Evolutionary conservation across 192 early-diverging fungal species (phyloP).

Genomic region (Thamnidium elegans): DNA sequence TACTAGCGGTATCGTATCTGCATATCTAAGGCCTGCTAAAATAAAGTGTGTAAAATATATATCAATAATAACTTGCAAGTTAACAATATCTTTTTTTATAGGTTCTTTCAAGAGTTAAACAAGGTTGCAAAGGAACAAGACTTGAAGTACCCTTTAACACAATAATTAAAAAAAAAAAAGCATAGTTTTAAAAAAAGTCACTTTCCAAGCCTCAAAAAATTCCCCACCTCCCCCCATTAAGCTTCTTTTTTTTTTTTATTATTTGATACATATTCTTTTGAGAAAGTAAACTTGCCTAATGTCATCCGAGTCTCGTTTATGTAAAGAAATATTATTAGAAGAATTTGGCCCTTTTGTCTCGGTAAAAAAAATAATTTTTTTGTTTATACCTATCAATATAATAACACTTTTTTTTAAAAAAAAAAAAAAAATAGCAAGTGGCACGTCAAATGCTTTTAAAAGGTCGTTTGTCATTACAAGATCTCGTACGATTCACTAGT

Average conservation of each 20-base stretch:
- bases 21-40: slow-evolving; percentile 64
- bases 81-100: background rate
- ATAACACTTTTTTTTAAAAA: too few species aligned
- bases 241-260: background rate
- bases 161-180: background rate
- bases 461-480: slow-evolving; percentile 64
- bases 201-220: background rate
- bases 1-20: slow-evolving; percentile 64
- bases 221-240: background rate
- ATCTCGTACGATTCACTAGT: slow-evolving; percentile 48
- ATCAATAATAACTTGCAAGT: background rate
- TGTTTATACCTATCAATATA: background rate
- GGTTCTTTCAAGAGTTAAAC: slow-evolving; percentile 6
- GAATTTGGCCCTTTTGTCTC: slow-evolving; percentile 80
- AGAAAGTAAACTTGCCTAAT: slow-evolving; percentile 2
- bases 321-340: slow-evolving; percentile 59
- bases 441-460: slow-evolving; percentile 53
- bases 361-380: slow-evolving; percentile 35
- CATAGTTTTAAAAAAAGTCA: background rate
- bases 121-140: background rate
- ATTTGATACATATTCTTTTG: background rate
- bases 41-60: slow-evolving; percentile 41
- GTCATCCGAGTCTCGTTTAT: slow-evolving; percentile 29
- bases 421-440: slow-evolving; percentile 52
- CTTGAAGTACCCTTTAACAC: background rate